Evolutionary conservation across 208 protist species (phyloP).

Genomic region (Acanthamoeba divionensis): DNA sequence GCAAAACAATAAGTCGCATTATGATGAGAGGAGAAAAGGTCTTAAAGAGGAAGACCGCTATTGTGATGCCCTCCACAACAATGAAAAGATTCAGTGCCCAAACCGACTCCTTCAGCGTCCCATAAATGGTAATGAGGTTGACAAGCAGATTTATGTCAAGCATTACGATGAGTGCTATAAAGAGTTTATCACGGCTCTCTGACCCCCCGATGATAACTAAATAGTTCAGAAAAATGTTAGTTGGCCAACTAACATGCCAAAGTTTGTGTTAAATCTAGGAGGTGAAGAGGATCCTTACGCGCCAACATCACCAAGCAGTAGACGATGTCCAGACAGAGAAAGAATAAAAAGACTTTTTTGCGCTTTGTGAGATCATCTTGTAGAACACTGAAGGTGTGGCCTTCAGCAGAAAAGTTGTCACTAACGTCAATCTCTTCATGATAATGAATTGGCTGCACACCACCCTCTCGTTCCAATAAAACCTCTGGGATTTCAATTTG

Average conservation of each 20-base stretch:
- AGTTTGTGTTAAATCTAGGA: too few species aligned
- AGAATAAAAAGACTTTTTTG: conserved; percentile 6
- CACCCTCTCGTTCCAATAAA: not conserved
- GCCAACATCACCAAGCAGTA: not conserved
- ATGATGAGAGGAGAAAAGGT: conserved; percentile 47
- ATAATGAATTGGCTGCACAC: too few species aligned
- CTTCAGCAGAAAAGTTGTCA: not conserved
- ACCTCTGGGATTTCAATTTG: not conserved
- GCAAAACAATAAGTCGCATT: not conserved
- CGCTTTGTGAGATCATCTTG: not conserved
- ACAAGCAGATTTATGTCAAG: conserved; percentile 24
- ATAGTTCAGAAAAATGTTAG: too few species aligned
- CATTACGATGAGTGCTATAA: not conserved
- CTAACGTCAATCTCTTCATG: not conserved
- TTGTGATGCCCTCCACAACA: not conserved
- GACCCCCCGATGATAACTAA: too few species aligned
- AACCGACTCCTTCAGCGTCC: not conserved
- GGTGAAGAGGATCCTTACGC: not conserved
- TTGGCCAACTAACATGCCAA: too few species aligned
- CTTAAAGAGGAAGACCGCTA: conserved; percentile 29
- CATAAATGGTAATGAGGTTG: conserved; percentile 6
- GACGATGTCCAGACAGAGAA: conserved; percentile 15
- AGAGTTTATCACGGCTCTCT: not conserved
- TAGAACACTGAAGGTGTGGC: not conserved
- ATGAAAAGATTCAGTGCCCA: conserved; percentile 26